A percentile compares a stretch with the other conserved stretches of the same genome.
phyloP scores from a whole-genome alignment of 352 stramenopile genomes.

The Globisporangium parvum region DNA sequence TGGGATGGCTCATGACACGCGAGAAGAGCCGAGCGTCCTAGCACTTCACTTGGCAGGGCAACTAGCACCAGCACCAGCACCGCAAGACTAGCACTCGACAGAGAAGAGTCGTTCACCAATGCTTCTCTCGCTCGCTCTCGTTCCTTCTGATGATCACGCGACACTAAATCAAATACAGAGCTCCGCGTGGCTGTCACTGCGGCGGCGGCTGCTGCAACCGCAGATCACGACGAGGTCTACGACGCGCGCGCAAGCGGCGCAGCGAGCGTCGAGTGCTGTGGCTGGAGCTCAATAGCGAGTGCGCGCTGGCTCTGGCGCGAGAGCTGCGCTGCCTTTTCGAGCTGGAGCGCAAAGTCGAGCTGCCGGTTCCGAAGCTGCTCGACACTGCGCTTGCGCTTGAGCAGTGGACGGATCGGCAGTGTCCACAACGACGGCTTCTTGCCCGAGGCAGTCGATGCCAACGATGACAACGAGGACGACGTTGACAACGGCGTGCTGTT shows the following conservation, averaged over 20 bases:
- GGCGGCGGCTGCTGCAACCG: too few relatives aligned
- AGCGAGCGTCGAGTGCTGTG: slow-evolving; percentile 18
- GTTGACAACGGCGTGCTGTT: slow-evolving; percentile 12
- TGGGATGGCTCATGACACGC: too few relatives aligned
- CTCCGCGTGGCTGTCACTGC: too few relatives aligned
- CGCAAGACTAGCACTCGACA: too few relatives aligned
- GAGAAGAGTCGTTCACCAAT: too few relatives aligned
- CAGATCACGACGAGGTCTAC: too few relatives aligned
- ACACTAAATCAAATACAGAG: too few relatives aligned
- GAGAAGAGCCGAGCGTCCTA: too few relatives aligned
- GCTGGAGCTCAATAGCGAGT: slow-evolving; percentile 32
- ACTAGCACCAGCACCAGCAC: too few relatives aligned
- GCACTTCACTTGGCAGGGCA: too few relatives aligned
- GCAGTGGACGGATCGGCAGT: slow-evolving; percentile 38
- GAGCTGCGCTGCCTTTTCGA: slow-evolving; percentile 37
- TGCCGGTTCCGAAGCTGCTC: slow-evolving; percentile 43
- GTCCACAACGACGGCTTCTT: slow-evolving; percentile 33
- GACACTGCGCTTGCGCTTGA: slow-evolving; percentile 45
- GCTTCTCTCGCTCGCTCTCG: too few relatives aligned
- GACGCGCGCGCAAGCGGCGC: slow-evolving; percentile 10
- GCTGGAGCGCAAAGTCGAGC: slow-evolving; percentile 23
- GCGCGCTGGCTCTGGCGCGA: slow-evolving; percentile 13
- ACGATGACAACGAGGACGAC: background rate
- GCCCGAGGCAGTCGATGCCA: background rate
- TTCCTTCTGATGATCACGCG: too few relatives aligned